Conservation (phyloP, 2,329 filamentous ascomycete genomes). For the Colletotrichum camelliae region DNA sequence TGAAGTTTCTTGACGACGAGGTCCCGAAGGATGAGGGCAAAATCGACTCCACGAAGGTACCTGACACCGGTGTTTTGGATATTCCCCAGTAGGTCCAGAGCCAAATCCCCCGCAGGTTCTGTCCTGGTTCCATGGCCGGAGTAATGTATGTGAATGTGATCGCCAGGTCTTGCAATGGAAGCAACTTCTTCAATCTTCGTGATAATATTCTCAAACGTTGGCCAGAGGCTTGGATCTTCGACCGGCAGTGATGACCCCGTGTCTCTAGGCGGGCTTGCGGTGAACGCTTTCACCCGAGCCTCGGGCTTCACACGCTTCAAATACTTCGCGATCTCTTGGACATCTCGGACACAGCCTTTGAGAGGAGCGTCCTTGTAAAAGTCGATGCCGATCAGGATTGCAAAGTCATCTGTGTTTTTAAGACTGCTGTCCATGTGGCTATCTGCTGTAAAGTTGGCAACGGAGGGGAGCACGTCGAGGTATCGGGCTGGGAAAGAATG, state of each 20-base stretch:
- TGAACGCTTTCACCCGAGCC: neutral
- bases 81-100: neutral
- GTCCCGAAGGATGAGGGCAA: neutral
- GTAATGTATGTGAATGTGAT: neutral
- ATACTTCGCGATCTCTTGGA: neutral
- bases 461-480: neutral
- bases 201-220: neutral
- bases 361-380: neutral
- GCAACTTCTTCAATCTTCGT: neutral
- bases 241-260: neutral
- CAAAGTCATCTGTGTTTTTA: no score
- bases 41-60: neutral
- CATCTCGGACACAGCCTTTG: neutral
- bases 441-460: neutral
- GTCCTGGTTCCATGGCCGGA: neutral
- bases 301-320: neutral
- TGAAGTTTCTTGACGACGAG: neutral
- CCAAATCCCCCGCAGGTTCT: neutral
- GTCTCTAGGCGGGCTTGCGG: neutral
- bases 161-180: neutral
- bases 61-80: neutral
- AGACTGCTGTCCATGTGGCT: neutral
- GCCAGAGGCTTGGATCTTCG: neutral
- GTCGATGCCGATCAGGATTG: neutral
- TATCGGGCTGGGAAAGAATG: neutral